These are phyloP conservation scores for Porcisia hertigi DNA, from an alignment of 208 protist species.

Conservation along the genomic window DNA sequence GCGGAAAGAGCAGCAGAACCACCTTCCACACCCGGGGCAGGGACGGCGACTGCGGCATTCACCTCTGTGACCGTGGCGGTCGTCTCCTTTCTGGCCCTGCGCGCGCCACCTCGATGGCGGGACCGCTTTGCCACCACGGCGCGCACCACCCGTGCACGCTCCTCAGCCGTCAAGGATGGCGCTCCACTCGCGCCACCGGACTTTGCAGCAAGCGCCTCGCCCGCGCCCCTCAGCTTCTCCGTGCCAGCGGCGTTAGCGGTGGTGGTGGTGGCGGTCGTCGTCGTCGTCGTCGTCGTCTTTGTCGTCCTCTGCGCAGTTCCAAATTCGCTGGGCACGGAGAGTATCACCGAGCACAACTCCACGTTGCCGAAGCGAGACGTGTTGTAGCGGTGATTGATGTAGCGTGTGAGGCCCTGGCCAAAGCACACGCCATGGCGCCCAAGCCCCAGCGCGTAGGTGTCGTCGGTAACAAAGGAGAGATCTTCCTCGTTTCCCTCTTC, in stretches of 20 bases:
- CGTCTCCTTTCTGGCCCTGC: not conserved
- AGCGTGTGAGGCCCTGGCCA: constrained; percentile 77
- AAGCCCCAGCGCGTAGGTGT: constrained; percentile 84
- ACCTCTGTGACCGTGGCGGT: not conserved
- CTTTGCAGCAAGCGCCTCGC: not conserved
- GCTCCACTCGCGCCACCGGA: not conserved
- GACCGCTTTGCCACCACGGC: not conserved
- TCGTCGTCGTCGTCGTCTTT: not conserved
- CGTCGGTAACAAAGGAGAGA: constrained; percentile 53
- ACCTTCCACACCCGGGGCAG: not conserved
- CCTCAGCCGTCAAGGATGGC: not conserved
- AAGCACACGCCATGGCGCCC: constrained; percentile 74
- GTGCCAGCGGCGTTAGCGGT: not conserved
- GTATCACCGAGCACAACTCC: constrained; percentile 82
- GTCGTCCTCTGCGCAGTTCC: not conserved
- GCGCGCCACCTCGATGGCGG: not conserved
- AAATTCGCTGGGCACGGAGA: constrained; percentile 72
- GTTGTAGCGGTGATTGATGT: constrained; percentile 92
- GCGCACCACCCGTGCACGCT: not conserved
- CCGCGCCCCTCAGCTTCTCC: not conserved
- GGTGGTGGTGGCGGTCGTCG: not conserved
- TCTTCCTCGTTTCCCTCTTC: constrained; percentile 35
- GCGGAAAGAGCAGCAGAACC: constrained; percentile 1
- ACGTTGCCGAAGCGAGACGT: constrained; percentile 80
- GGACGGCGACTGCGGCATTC: not conserved